Evolutionary conservation across 306 rosid genomes (phyloP), one percentile per base, ranked within the genome.

Genomic region (Malus sylvestris): DNA sequence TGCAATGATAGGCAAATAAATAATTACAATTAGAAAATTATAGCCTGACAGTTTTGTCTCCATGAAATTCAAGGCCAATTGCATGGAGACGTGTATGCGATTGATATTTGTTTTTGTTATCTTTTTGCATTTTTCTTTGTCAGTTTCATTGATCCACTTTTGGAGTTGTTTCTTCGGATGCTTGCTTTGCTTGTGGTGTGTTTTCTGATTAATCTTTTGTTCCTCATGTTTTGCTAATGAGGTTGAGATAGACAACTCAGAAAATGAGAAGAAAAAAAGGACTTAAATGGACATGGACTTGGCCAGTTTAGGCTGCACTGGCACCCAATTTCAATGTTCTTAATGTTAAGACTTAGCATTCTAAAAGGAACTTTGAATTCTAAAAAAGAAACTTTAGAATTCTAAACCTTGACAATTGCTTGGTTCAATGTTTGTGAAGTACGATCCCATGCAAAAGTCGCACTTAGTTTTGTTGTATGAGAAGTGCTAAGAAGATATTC

Each of bases 21-120:
- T 42, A 72, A 79, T 78, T 61, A 38, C 71, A 72, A 77, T 67
- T 64, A 76, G 62, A 64, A 78, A 73, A 16, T 72, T 74, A 72
- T 78, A 82, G 74, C 82, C 85, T 91, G 92, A 82, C 90, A 91
- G 76, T 71, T 29, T 87, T 88, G 97, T 91, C 93, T 76, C 88
- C 84, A 42, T 61, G 78, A 83, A 75, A 62, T 80, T 65, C 29
- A 67, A 57, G 76, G 74, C 82, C 90, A 90, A 86, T 91, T 84
- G 88, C 88, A 84, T 78, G 60, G 79, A 38, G 82, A 87, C 91
- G 82, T 90, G 87, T 88, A 84, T 73, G 30, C 83, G 79, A 91
- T 84, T 75, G 82, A 81, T 66, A 40, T 57, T 51, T 51, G 55
- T 51, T 38, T 32, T 78, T 66, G 42, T 61, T 67, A 38, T 76